Conservation (phyloP, 441 rosid genomes). For the Mallotus repandus region DNA sequence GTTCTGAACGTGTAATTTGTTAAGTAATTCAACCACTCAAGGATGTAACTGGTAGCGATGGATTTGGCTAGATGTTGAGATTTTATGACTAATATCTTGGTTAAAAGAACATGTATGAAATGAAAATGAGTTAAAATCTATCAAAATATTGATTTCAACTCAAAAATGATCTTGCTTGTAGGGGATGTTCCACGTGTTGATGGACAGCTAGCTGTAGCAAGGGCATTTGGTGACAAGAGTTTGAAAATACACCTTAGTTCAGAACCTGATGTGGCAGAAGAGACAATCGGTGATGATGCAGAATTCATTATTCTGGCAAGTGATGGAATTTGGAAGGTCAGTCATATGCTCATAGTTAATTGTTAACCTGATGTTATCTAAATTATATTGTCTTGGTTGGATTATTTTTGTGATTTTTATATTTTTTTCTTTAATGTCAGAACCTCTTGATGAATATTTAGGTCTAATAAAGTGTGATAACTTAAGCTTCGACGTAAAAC, state of each 20-base stretch:
- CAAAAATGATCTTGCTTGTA: conserved; percentile 64
- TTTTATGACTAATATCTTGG: neutral
- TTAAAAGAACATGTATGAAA: neutral
- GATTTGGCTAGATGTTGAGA: neutral
- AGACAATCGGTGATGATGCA: conserved; percentile 47
- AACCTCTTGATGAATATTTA: too few species aligned
- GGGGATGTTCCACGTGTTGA: conserved; percentile 95
- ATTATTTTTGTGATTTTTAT: too few species aligned
- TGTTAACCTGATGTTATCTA: neutral
- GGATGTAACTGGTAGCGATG: neutral
- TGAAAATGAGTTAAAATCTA: neutral
- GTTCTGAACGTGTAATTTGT: neutral
- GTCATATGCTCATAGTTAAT: conserved; percentile 20
- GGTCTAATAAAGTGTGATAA: too few species aligned
- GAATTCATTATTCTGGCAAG: conserved; percentile 78
- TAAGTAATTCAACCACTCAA: neutral
- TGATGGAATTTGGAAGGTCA: conserved; percentile 95
- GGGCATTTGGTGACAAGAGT: conserved; percentile 92
- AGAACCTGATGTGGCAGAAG: conserved; percentile 70
- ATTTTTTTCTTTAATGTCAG: too few species aligned
- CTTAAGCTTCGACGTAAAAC: neutral
- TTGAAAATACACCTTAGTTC: conserved; percentile 85
- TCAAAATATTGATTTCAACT: conserved; percentile 13
- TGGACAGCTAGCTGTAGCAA: conserved; percentile 88
- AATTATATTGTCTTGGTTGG: neutral